A percentile compares a stretch with the other conserved stretches of the same genome.
Conservation (phyloP, 768 basidiomycete genomes). For the Candolleomyces eurysporus region DNA sequence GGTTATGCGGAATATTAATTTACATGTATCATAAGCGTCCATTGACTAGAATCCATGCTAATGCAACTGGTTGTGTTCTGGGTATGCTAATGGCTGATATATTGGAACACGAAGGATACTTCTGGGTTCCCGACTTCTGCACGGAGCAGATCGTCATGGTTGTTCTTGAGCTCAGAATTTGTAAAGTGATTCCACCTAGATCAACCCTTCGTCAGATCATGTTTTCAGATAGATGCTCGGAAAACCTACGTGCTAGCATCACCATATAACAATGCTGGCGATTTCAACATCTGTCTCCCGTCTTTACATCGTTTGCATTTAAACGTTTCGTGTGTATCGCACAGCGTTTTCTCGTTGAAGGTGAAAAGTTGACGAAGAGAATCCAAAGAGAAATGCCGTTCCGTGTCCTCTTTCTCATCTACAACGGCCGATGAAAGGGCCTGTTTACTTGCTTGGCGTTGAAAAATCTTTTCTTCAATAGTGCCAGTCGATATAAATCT, state of each 20-base stretch:
- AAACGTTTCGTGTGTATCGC: conserved; percentile 97
- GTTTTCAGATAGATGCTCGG: background rate
- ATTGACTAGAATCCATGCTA: conserved; percentile 5
- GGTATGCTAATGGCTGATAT: conserved; percentile 72
- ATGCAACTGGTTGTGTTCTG: conserved; percentile 1
- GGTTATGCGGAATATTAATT: conserved; percentile 9
- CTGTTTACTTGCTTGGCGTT: conserved; percentile 94
- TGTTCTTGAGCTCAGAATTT: conserved; percentile 80
- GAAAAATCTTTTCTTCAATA: conserved; percentile 99
- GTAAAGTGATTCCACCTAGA: conserved; percentile 96
- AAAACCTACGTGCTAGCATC: conserved; percentile 92
- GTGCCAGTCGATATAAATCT: conserved; percentile 97
- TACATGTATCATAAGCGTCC: conserved; percentile 4
- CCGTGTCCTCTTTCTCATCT: conserved; percentile 93
- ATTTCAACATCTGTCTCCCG: conserved; percentile 79
- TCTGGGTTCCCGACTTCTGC: conserved; percentile 83
- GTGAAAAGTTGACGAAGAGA: conserved; percentile 86
- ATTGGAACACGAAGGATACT: conserved; percentile 96
- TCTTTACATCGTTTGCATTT: conserved; percentile 92
- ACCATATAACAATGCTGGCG: conserved; percentile 87
- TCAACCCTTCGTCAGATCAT: background rate
- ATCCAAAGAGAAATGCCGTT: conserved; percentile 92
- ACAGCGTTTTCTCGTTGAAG: conserved; percentile 82
- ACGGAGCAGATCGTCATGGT: conserved; percentile 93
- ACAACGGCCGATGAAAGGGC: conserved; percentile 97